A percentile compares a stretch with the other conserved stretches of the same genome.
phyloP scores from a whole-genome alignment of 257 asterid genomes.

The Salvia hispanica region DNA sequence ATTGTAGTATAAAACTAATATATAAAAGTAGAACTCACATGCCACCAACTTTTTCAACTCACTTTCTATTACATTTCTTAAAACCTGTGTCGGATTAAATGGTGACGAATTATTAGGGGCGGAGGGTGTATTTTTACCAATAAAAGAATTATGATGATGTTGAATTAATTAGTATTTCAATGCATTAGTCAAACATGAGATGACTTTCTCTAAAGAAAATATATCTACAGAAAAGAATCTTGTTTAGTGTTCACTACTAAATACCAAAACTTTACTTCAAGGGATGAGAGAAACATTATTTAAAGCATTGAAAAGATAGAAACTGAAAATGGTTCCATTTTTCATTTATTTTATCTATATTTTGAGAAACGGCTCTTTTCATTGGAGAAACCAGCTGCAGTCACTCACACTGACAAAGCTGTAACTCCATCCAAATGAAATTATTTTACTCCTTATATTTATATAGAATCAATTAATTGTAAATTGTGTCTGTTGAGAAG shows the following conservation, averaged over 20 bases:
- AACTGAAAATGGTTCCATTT: too few relatives aligned
- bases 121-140: too few relatives aligned
- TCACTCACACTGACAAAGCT: constrained; percentile 12
- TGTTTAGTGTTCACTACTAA: constrained; percentile 6
- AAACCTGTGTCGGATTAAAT: too few relatives aligned
- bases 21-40: too few relatives aligned
- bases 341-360: too few relatives aligned
- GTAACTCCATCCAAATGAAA: constrained; percentile 5
- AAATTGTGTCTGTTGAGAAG: constrained; percentile 21
- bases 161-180: too few relatives aligned
- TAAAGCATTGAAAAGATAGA: background rate
- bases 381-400: constrained; percentile 27
- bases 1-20: too few relatives aligned
- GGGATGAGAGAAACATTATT: background rate
- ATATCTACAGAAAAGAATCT: constrained; percentile 21
- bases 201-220: background rate
- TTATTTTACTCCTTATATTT: background rate
- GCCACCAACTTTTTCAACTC: too few relatives aligned
- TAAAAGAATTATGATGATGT: too few relatives aligned
- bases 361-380: background rate
- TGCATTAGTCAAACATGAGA: background rate
- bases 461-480: background rate
- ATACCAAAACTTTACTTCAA: constrained; percentile 6
- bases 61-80: too few relatives aligned
- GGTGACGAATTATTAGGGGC: too few relatives aligned